A percentile compares a stretch with the other conserved stretches of the same genome.
phyloP scores from a whole-genome alignment of 306 rosid species.

The Citrullus amarus region DNA sequence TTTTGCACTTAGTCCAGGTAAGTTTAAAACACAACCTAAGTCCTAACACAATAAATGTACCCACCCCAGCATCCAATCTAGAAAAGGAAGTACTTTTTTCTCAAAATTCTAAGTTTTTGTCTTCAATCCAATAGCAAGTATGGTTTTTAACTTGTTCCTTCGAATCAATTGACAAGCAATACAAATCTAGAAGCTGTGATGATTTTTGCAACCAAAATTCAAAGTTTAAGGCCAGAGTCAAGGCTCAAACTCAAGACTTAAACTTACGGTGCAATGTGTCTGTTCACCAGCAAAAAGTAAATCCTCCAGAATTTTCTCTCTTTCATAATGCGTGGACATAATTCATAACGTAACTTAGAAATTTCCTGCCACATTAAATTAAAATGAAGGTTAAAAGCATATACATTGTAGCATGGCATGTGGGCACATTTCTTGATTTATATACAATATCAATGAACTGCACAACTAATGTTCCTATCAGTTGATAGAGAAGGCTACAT shows the following conservation, averaged over 20 bases:
- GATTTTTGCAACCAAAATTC: background rate
- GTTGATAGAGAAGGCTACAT: conserved; percentile 1
- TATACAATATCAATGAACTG: background rate
- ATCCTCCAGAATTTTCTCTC: conserved; percentile 76
- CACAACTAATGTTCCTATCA: background rate
- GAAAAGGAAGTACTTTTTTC: background rate
- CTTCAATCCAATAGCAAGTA: background rate
- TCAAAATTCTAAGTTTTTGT: background rate
- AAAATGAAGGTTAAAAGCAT: conserved; percentile 1
- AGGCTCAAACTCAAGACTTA: background rate
- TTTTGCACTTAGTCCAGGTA: background rate
- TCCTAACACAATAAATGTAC: background rate
- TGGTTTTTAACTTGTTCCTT: background rate
- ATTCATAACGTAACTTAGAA: conserved; percentile 49
- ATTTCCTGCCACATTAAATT: conserved; percentile 41
- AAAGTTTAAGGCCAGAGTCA: background rate
- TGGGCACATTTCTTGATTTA: background rate
- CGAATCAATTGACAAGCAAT: background rate
- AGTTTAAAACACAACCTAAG: background rate
- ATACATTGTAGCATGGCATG: background rate
- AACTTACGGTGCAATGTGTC: conserved; percentile 50
- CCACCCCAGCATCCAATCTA: background rate
- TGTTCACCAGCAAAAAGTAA: conserved; percentile 47
- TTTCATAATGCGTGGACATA: conserved; percentile 64
- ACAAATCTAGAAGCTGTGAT: background rate